These are phyloP conservation scores for Chaetomium cochliodes DNA, from an alignment of 495 filamentous ascomycete genomes.

Conservation along the genomic window DNA sequence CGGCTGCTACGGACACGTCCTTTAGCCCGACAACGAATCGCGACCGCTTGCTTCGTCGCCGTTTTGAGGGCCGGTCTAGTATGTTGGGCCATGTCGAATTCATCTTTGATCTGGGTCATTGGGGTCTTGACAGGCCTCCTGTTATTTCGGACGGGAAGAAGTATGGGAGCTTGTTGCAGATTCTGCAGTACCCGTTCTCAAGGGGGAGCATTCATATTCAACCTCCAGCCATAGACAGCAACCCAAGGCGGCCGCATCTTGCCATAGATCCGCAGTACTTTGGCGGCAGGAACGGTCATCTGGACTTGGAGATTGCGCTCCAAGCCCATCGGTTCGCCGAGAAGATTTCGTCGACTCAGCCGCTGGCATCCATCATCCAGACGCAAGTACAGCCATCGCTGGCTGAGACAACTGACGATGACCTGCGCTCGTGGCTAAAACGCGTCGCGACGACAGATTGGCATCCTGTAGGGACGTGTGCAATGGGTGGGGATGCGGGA, in stretches of 20 bases:
- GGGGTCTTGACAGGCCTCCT: slow-evolving; percentile 43
- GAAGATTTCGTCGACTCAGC: slow-evolving; percentile 43
- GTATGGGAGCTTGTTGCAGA: slow-evolving; percentile 53
- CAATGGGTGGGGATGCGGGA: slow-evolving; percentile 47
- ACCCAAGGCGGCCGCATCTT: not conserved
- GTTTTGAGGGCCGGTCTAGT: slow-evolving; percentile 32
- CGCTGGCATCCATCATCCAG: slow-evolving; percentile 44
- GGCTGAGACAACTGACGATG: slow-evolving; percentile 32
- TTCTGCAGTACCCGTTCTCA: slow-evolving; percentile 56
- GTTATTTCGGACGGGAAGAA: slow-evolving; percentile 42
- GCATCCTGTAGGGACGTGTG: slow-evolving; percentile 55
- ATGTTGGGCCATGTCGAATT: slow-evolving; percentile 52
- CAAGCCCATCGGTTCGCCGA: slow-evolving; percentile 44
- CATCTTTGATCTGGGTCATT: slow-evolving; percentile 52
- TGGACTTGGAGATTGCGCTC: slow-evolving; percentile 48
- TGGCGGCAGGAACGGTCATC: slow-evolving; percentile 34
- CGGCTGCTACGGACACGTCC: not conserved
- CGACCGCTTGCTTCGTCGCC: slow-evolving; percentile 30
- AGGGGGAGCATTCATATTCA: slow-evolving; percentile 50
- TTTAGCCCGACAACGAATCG: slow-evolving; percentile 15
- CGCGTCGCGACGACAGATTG: slow-evolving; percentile 45
- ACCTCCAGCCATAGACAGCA: slow-evolving; percentile 6
- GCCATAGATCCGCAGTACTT: slow-evolving; percentile 50
- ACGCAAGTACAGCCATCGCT: slow-evolving; percentile 42
- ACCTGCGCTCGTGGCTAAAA: slow-evolving; percentile 41